phyloP scores from a whole-genome alignment of 352 stramenopile genomes.

The Pythium scleroteichum region DNA sequence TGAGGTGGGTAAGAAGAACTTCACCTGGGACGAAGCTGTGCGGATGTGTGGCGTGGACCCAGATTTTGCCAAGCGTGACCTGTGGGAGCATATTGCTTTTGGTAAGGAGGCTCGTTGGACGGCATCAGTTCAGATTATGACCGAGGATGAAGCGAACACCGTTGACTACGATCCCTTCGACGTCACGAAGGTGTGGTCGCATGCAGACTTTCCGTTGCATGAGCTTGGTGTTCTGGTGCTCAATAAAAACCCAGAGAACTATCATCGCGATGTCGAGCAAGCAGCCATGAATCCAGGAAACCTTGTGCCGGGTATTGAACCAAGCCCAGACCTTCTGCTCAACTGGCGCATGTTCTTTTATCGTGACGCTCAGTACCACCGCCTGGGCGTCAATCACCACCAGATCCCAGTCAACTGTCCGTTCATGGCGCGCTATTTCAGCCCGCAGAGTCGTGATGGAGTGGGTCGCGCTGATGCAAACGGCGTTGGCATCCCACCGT shows the following conservation, averaged over 20 bases:
- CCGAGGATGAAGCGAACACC: slow-evolving; percentile 56
- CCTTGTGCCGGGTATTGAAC: slow-evolving; percentile 91
- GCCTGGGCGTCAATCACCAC: slow-evolving; percentile 89
- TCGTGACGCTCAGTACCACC: slow-evolving; percentile 85
- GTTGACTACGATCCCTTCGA: slow-evolving; percentile 90
- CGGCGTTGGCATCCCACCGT: slow-evolving; percentile 23
- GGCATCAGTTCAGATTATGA: slow-evolving; percentile 93
- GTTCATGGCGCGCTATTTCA: slow-evolving; percentile 40
- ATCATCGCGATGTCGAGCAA: slow-evolving; percentile 94
- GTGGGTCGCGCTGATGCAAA: slow-evolving; percentile 31
- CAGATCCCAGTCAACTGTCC: slow-evolving; percentile 89
- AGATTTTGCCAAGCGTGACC: slow-evolving; percentile 89
- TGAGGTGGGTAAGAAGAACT: slow-evolving; percentile 88
- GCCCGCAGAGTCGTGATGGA: slow-evolving; percentile 29
- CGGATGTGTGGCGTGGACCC: slow-evolving; percentile 71
- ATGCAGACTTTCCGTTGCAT: slow-evolving; percentile 82
- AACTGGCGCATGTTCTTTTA: slow-evolving; percentile 86
- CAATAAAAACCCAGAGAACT: slow-evolving; percentile 92
- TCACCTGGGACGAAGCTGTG: slow-evolving; percentile 79
- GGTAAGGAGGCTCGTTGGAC: slow-evolving; percentile 88
- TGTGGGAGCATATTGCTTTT: slow-evolving; percentile 89
- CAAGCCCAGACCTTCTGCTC: slow-evolving; percentile 46
- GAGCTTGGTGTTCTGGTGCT: slow-evolving; percentile 89
- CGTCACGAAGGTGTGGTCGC: slow-evolving; percentile 93
- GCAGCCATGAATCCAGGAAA: slow-evolving; percentile 90